Base-by-base conservation (phyloP, 2,329 filamentous ascomycete species). In the Penicillium fuscoglaucum region DNA sequence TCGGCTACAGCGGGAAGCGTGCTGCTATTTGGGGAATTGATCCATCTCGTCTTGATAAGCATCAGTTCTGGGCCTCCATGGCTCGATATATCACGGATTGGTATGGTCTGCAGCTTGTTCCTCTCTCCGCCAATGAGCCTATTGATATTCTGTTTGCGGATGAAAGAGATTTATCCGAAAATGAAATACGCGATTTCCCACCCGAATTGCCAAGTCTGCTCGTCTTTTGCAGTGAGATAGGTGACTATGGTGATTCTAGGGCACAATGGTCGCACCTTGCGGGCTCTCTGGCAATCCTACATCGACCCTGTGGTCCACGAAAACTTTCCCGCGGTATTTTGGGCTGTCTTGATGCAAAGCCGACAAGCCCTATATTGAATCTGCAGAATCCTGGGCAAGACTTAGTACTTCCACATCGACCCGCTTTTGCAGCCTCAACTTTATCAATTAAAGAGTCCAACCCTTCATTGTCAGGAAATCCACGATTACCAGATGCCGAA, bases 241-340 rank as follows among this genome's bases (percentile, higher is more conserved):
- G 43, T 24, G 52, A n/a, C 17, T 12, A 35, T 7, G n/a, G 15
- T 29, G 35, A 48, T 39, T 19, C 21, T 31, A 44, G 19, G 15
- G 24, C 19, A 10, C 19, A 33, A 15, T 57, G 40, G 41, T 52
- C 55, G 2, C 41, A 47, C 13, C 41, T 57, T 26, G 19, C 55
- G 31, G 17, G 9, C 5, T 46, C 35, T 13, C 13, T 57, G 12
- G 13, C 29, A n/a, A 35, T 54, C 28, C 17, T 57, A 5, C 33
- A 39, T 68, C 2, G 68, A 17, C 74, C 75, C 4, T 75, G 70
- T 46, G 75, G 74, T 1, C 73, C 74, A 13, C 72, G 75, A 41
- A 76, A 76, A 51, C 62, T 77, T 31, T 45, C 21, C 13, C 45
- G 40, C 6, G 48, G 26, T 26, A 52, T 57, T 8, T 52, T 33